Conservation (phyloP, 495 filamentous ascomycete species). For the Aspergillus nidulans region DNA sequence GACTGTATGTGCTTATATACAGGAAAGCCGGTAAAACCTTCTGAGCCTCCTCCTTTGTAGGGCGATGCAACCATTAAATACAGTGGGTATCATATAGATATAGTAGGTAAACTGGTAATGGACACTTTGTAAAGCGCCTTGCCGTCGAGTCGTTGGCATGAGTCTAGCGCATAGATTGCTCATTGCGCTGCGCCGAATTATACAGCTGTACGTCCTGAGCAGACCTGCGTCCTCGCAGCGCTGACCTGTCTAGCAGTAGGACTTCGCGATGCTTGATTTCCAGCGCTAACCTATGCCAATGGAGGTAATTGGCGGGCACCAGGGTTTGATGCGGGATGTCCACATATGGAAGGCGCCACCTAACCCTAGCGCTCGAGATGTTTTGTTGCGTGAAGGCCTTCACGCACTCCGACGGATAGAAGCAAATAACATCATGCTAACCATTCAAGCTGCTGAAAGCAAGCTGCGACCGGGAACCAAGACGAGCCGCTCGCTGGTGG, state of each 20-base stretch:
- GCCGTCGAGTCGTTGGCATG: not conserved
- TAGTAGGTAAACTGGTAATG: slow-evolving; percentile 4
- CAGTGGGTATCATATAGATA: slow-evolving; percentile 19
- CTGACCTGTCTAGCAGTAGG: not conserved
- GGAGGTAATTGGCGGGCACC: not conserved
- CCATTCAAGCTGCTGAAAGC: not conserved
- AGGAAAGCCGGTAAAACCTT: not conserved
- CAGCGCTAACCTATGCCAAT: not conserved
- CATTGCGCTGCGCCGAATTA: not conserved
- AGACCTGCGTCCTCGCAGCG: slow-evolving; percentile 14
- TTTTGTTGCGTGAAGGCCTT: not conserved
- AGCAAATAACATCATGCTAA: not conserved
- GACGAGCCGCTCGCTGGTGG: not conserved
- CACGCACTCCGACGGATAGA: too few species aligned
- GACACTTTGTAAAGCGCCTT: not conserved
- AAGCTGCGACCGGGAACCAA: not conserved
- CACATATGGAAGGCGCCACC: not conserved
- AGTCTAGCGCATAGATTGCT: not conserved
- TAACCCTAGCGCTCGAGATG: not conserved
- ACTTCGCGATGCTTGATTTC: not conserved
- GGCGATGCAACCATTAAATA: slow-evolving; percentile 9
- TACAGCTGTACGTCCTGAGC: slow-evolving; percentile 14
- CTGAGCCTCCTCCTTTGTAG: not conserved
- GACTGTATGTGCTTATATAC: not conserved
- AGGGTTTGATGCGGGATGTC: not conserved